These are phyloP conservation scores for Pinus albicaulis DNA, from an alignment of 75 land plant genomes.

Conservation along the genomic window DNA sequence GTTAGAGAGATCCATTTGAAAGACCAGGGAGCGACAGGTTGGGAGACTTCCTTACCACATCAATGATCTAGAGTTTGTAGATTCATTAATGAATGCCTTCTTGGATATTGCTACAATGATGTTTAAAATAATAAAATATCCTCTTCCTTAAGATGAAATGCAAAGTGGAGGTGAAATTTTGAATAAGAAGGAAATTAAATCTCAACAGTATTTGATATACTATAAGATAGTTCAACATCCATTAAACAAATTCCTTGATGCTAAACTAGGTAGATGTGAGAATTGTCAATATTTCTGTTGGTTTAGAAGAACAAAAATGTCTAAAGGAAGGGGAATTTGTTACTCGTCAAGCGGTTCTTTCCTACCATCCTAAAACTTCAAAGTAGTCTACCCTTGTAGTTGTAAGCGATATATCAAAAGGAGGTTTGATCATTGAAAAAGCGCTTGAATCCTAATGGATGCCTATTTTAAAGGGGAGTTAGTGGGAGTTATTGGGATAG, in stretches of 20 bases:
- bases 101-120: constrained; percentile 48
- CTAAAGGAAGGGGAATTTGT: no score
- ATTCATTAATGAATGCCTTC: constrained; percentile 68
- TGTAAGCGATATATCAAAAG: no score
- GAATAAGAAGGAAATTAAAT: neutral
- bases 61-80: constrained; percentile 86
- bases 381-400: no score
- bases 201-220: neutral
- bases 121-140: neutral
- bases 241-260: constrained; percentile 52
- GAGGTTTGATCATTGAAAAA: no score
- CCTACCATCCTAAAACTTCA: no score
- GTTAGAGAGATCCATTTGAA: constrained; percentile 55
- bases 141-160: neutral
- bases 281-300: no score
- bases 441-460: no score
- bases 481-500: no score
- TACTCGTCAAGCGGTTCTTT: no score
- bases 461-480: no score
- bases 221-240: constrained; percentile 6
- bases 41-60: constrained; percentile 73
- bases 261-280: constrained; percentile 74
- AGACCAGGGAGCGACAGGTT: constrained; percentile 70
- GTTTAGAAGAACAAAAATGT: no score
- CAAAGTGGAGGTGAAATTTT: neutral